Evolutionary conservation across 495 filamentous ascomycete genomes (phyloP).

Genomic region (Cercophora samala): DNA sequence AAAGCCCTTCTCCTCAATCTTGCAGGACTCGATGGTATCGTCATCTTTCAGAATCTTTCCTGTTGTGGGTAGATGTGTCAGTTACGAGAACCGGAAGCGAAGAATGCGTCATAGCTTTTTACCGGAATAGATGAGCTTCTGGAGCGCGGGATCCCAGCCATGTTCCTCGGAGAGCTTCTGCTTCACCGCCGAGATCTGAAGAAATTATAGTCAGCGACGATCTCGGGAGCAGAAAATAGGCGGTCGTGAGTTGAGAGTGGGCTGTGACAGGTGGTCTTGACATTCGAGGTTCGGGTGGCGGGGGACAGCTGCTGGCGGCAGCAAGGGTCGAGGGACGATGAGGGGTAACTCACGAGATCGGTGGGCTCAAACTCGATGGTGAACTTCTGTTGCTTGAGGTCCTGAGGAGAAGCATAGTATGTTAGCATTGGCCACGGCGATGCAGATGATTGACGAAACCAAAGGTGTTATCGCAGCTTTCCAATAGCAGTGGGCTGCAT

Average conservation of each 20-base stretch:
- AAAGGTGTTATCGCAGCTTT: not conserved
- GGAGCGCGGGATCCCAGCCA: constrained; percentile 80
- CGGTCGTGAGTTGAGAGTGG: not conserved
- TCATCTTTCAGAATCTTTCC: constrained; percentile 98
- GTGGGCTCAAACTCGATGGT: constrained; percentile 88
- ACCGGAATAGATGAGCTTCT: constrained; percentile 99
- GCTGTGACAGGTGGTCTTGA: not conserved
- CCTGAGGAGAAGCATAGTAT: constrained; percentile 51
- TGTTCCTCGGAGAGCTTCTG: constrained; percentile 83
- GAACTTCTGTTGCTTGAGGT: constrained; percentile 98
- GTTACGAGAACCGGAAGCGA: not conserved
- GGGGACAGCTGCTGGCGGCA: constrained; percentile 12
- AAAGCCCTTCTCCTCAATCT: constrained; percentile 98
- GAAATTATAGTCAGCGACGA: constrained; percentile 19
- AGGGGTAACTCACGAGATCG: constrained; percentile 70
- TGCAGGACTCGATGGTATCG: constrained; percentile 91
- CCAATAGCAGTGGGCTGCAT: not conserved
- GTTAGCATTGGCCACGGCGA: constrained; percentile 7
- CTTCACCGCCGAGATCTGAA: constrained; percentile 82
- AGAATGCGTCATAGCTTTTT: constrained; percentile 32
- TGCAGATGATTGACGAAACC: not conserved
- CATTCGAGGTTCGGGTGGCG: constrained; percentile 8
- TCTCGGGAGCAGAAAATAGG: not conserved
- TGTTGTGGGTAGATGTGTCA: constrained; percentile 33
- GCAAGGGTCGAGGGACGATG: constrained; percentile 11